Evolutionary conservation across 768 basidiomycete species (phyloP).

Genomic region (Crassisporium funariophilum): DNA sequence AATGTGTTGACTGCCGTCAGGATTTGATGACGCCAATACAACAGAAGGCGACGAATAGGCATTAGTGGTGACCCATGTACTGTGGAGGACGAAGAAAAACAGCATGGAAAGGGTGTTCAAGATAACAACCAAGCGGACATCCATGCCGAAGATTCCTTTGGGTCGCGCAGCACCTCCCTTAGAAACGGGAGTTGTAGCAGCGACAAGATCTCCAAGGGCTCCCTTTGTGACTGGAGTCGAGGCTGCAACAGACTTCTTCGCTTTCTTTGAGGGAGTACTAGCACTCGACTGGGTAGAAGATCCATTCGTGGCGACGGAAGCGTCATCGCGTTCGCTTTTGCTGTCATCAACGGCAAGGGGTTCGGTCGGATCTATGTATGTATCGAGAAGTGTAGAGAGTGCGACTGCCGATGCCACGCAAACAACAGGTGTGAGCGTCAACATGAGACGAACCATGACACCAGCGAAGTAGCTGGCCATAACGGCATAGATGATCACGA

Average conservation of each 20-base stretch:
- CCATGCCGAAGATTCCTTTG: constrained; percentile 81
- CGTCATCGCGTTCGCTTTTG: constrained; percentile 28
- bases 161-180: constrained; percentile 36
- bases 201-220: constrained; percentile 43
- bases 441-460: constrained; percentile 99
- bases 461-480: constrained; percentile 98
- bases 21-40: constrained; percentile 77
- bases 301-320: constrained; percentile 21
- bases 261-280: constrained; percentile 53
- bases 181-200: constrained; percentile 35
- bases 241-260: constrained; percentile 51
- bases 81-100: constrained; percentile 91
- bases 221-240: constrained; percentile 23
- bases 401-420: constrained; percentile 93
- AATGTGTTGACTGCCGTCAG: constrained; percentile 89
- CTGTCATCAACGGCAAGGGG: constrained; percentile 47
- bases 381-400: constrained; percentile 83
- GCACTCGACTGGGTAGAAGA: constrained; percentile 31
- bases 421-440: constrained; percentile 95
- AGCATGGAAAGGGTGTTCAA: constrained; percentile 78
- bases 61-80: constrained; percentile 92
- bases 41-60: constrained; percentile 99
- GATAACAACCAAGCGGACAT: constrained; percentile 77
- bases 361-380: constrained; percentile 83
- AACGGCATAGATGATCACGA: constrained; percentile 97